Base-by-base conservation (phyloP, 2,329 filamentous ascomycete genomes). In the Scopulariopsis brevicaulis region DNA sequence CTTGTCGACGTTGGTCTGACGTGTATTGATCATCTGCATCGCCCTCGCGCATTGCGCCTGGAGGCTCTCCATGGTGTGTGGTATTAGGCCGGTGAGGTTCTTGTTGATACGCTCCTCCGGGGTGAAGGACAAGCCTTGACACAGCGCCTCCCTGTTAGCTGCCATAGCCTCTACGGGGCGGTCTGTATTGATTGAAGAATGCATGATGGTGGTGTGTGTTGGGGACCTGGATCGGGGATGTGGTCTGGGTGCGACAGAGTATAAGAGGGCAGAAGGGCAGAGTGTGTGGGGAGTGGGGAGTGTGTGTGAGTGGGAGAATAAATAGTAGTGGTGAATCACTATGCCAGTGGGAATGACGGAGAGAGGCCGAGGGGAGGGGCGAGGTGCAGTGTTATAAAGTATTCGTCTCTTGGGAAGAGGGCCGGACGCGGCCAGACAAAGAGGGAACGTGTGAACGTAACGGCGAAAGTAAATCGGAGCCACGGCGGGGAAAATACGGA, bases 1-100 rank as follows among this genome's bases (percentile, higher is more conserved):
- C 76, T 89, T 90, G 79, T 93, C 89, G 66, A 94, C 84, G 63
- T 77, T 75, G 53, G 87, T 89, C 62, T 81, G 74, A 62, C 87
- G 84, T 61, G 80, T 80, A 59, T 84, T 79, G 66, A 93, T 85
- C 75, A 91, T 86, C 71, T 84, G 84, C 74, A 92, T 83, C 68
- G 85, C 87, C 73, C 83, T 77, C 64, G 77, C 77, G 65, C 79
- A 81, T 69, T 86, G 83, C 57, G 78, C 84, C 61, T 81, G 73
- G 65, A 79, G 70, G 69, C 71, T 79, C 73, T 84, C 80, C 71
- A 83, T 81, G 67, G 80, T 80, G 69, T 86, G 83, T 55, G 83
- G 83, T 60, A 86, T 74, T 64, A 86, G 77, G 61, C 83, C 83
- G 50, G 82, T 85, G 61, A 86, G 77, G 75, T 86, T 85, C 73